Evolutionary conservation across 495 filamentous ascomycete species (phyloP).

Genomic region (Daldinia caldariorum): DNA sequence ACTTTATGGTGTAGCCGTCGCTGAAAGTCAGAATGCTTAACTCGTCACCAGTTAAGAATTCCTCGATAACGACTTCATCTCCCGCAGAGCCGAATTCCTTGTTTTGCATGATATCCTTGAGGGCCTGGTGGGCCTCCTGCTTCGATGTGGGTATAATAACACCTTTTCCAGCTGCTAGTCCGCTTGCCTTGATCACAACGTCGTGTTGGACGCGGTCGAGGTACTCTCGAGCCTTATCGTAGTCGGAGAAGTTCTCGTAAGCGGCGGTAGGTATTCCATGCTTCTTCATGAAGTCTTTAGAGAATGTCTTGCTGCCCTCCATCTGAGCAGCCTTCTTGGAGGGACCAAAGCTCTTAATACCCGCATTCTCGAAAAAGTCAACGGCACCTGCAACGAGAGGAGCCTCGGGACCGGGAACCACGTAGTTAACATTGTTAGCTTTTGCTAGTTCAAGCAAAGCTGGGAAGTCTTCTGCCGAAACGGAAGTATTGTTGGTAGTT

Average conservation of each 20-base stretch:
- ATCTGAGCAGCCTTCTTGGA: slow-evolving; percentile 85
- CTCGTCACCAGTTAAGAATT: slow-evolving; percentile 91
- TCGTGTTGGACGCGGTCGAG: slow-evolving; percentile 77
- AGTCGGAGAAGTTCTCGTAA: slow-evolving; percentile 88
- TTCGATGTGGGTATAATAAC: slow-evolving; percentile 85
- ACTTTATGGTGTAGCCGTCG: slow-evolving; percentile 85
- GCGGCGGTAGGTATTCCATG: slow-evolving; percentile 89
- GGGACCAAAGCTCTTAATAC: slow-evolving; percentile 87
- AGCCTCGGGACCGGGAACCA: slow-evolving; percentile 91
- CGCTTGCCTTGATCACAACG: slow-evolving; percentile 89
- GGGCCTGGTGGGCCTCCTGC: slow-evolving; percentile 80
- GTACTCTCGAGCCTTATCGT: slow-evolving; percentile 78
- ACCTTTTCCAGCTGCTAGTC: slow-evolving; percentile 90
- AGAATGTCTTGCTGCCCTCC: slow-evolving; percentile 96
- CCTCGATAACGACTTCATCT: slow-evolving; percentile 94
- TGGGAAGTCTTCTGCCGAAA: slow-evolving; percentile 79
- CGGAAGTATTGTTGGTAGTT: slow-evolving; percentile 72
- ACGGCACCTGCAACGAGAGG: slow-evolving; percentile 93
- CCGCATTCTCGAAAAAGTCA: slow-evolving; percentile 79
- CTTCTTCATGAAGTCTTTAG: slow-evolving; percentile 97
- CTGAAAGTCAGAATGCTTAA: slow-evolving; percentile 90
- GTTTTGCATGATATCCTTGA: slow-evolving; percentile 89
- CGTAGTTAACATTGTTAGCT: slow-evolving; percentile 78
- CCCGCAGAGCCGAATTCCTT: slow-evolving; percentile 89
- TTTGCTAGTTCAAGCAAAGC: slow-evolving; percentile 78